Conservation (phyloP, 2,329 filamentous ascomycete genomes). For the Cordyceps cicadae region DNA sequence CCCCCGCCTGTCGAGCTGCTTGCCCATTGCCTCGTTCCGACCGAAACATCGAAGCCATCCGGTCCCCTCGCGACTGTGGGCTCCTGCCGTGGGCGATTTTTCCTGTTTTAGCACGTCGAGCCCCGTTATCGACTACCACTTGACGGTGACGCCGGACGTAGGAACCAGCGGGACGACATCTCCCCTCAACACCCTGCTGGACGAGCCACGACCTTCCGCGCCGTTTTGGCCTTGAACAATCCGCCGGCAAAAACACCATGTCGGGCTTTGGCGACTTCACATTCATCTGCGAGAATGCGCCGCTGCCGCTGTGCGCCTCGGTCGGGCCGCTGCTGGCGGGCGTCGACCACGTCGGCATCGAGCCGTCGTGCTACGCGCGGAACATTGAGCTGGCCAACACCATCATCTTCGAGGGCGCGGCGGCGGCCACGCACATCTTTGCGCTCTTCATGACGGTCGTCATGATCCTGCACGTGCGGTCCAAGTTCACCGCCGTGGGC, state of each 20-base stretch:
- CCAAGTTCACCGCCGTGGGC: constrained; percentile 95
- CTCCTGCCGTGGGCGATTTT: too few relatives aligned
- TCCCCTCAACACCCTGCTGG: too few relatives aligned
- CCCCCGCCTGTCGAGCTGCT: too few relatives aligned
- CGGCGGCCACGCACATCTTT: constrained; percentile 85
- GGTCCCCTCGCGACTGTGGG: too few relatives aligned
- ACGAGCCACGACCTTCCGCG: neutral
- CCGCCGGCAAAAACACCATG: constrained; percentile 25
- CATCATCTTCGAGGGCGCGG: constrained; percentile 91
- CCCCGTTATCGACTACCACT: too few relatives aligned
- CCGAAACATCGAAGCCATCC: too few relatives aligned
- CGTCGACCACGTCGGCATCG: constrained; percentile 64
- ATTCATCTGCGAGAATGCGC: constrained; percentile 72
- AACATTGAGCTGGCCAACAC: constrained; percentile 97
- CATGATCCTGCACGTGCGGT: constrained; percentile 89
- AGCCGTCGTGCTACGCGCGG: constrained; percentile 84
- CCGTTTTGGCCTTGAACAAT: neutral
- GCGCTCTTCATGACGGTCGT: constrained; percentile 88
- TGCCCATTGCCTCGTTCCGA: too few relatives aligned
- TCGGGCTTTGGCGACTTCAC: constrained; percentile 92
- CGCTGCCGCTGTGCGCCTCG: constrained; percentile 78
- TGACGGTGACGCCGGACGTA: too few relatives aligned
- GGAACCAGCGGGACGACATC: too few relatives aligned
- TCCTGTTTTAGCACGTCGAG: too few relatives aligned
- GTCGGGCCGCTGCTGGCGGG: constrained; percentile 68